Conservation (phyloP, 2,329 filamentous ascomycete genomes). For the Thielaviopsis musarum region DNA sequence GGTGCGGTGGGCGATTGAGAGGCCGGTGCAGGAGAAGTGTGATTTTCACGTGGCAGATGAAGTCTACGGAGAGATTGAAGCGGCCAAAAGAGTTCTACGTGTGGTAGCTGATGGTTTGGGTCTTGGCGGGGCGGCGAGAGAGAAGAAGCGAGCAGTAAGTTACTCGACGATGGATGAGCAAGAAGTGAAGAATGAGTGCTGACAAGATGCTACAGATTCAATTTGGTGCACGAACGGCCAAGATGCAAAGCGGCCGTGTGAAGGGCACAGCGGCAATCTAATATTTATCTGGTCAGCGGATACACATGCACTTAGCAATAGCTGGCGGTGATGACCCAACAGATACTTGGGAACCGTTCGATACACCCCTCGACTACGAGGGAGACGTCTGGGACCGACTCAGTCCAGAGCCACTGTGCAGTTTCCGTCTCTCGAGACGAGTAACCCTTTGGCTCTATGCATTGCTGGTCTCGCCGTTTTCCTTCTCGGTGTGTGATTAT, state of each 20-base stretch:
- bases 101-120: constrained; percentile 4
- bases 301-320: neutral
- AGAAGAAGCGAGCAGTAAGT: constrained; percentile 10
- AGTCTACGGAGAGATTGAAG: constrained; percentile 34
- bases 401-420: constrained; percentile 22
- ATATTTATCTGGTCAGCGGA: neutral
- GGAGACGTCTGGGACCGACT: constrained; percentile 7
- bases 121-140: neutral
- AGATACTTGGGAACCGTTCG: constrained; percentile 59
- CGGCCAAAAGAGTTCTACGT: constrained; percentile 62
- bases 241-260: constrained; percentile 55
- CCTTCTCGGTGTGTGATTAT: constrained; percentile 12
- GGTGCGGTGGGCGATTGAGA: constrained; percentile 60
- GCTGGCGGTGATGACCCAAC: constrained; percentile 47
- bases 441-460: constrained; percentile 11
- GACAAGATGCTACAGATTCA: constrained; percentile 40
- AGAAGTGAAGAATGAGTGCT: neutral
- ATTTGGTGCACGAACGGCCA: constrained; percentile 67
- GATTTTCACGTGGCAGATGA: constrained; percentile 41
- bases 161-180: constrained; percentile 1
- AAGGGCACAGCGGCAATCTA: constrained; percentile 43
- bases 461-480: constrained; percentile 12
- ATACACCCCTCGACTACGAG: neutral
- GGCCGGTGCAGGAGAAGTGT: constrained; percentile 71
- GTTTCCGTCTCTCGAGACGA: constrained; percentile 33